phyloP scores from a whole-genome alignment of 148 eudicot species.

The Chenopodium formosanum region DNA sequence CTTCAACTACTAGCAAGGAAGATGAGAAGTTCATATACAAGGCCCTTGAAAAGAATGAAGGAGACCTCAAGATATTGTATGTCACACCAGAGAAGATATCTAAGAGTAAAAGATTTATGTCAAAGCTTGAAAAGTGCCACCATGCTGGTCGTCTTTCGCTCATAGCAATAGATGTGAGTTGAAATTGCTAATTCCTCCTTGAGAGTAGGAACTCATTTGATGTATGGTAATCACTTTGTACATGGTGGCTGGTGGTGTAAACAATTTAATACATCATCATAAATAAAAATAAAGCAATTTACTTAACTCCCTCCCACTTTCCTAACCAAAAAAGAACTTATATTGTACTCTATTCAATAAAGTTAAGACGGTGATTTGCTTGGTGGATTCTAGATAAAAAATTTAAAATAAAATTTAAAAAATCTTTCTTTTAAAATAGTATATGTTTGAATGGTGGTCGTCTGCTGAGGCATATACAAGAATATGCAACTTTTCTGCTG shows the following conservation, averaged over 20 bases:
- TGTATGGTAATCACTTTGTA: not conserved
- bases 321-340: not conserved
- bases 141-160: slow-evolving; percentile 92
- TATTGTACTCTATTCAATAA: not conserved
- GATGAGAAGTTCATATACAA: slow-evolving; percentile 84
- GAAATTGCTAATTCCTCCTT: not conserved
- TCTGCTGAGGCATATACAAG: not conserved
- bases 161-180: slow-evolving; percentile 89
- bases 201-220: slow-evolving; percentile 1
- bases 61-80: slow-evolving; percentile 83
- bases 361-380: not conserved
- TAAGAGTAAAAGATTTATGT: slow-evolving; percentile 98
- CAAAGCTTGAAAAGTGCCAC: slow-evolving; percentile 98
- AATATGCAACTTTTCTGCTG: not conserved
- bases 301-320: not conserved
- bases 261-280: not conserved
- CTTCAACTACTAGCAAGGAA: slow-evolving; percentile 86
- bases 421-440: not conserved
- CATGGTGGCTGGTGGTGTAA: not conserved
- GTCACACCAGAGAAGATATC: slow-evolving; percentile 98
- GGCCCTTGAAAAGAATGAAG: slow-evolving; percentile 94
- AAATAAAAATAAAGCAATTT: not conserved
- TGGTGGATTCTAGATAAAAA: not conserved
- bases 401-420: too few species aligned
- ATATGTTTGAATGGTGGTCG: not conserved